Base-by-base conservation (phyloP, 2,329 filamentous ascomycete genomes). In the Mycosphaerella arachidis region DNA sequence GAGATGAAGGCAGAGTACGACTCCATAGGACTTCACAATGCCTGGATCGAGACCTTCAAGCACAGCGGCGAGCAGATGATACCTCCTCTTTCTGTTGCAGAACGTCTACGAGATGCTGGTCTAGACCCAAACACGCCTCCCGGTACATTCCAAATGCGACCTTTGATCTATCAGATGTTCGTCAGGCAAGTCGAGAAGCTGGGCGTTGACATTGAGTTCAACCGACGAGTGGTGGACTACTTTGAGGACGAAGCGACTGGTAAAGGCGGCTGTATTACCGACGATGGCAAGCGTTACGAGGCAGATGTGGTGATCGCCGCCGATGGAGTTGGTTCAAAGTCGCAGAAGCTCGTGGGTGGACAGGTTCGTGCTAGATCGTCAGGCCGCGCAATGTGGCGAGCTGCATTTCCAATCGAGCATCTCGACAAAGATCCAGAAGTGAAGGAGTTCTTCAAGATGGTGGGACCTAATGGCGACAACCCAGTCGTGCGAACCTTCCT, bases 401-500 rank as follows among this genome's bases (percentile, higher is more conserved):
- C 59, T 20, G 65, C 65, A 10, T 67, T 63, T 43, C 60, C 62
- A 16, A 58, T 62, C 18, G 61, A 62, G 62, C 68, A 77, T 53
- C 66, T 80, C 13, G 74, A 79, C 51, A 74, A 78, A 66, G 73
- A 79, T 50, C 76, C 76, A 2, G 73, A 78, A 57, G 77, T 79
- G 31, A 77, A 78, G 66, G 75, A 78, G 55, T 77, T 77, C 67
- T 79, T 78, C 71, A 76, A 74, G 63, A 71, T 79, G 70, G 73
- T 77, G 5, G 66, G 67, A 43, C 63, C 67, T 35, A 65, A 71
- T 43, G 66, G 67, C 53, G 71, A 75, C 50, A 74, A 79, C 66
- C 75, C 77, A 1, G 77, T 79, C 58, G 77, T 80, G 48, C 71
- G 77, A 56, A 79, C 77, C 46, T 80, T 74, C 69, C 65, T 80